Percentiles rank a stretch among this genome's conserved stretches.
These are phyloP conservation scores for Kodamaea fukazawae DNA, from an alignment of 805 yeast species.

Conservation along the genomic window DNA sequence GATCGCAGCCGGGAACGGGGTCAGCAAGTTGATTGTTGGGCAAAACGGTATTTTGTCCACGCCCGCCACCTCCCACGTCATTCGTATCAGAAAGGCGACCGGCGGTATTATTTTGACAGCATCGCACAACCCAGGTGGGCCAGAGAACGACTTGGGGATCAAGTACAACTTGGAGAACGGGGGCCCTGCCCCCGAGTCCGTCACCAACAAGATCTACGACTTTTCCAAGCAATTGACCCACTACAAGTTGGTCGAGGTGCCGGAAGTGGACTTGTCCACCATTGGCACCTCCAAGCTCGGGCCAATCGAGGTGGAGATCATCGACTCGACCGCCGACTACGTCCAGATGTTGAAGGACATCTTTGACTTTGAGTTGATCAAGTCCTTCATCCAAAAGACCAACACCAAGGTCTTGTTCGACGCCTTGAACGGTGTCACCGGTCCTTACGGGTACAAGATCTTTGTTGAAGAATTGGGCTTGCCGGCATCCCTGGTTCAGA, in stretches of 20 bases:
- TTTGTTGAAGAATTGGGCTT: conserved; percentile 84
- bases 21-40: conserved; percentile 79
- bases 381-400: conserved; percentile 54
- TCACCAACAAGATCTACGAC: conserved; percentile 83
- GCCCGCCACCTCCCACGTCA: conserved; percentile 94
- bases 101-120: conserved; percentile 98
- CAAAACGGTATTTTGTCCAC: conserved; percentile 87
- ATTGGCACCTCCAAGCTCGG: conserved; percentile 49
- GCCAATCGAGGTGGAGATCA: conserved; percentile 70
- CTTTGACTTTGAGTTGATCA: conserved; percentile 83
- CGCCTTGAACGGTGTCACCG: conserved; percentile 92
- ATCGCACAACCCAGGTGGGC: conserved; percentile 98
- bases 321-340: conserved; percentile 79
- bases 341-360: conserved; percentile 76
- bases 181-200: conserved; percentile 97
- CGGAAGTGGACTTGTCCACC: conserved; percentile 57
- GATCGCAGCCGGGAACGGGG: conserved; percentile 91
- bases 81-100: conserved; percentile 70
- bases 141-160: conserved; percentile 86
- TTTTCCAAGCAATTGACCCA: conserved; percentile 54
- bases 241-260: conserved; percentile 64
- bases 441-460: conserved; percentile 87
- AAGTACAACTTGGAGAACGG: conserved; percentile 94
- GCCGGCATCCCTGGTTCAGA: conserved; percentile 68
- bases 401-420: conserved; percentile 73